Evolutionary conservation across 1,139 yeast species (phyloP).

Genomic region (Scheffersomyces parashehatae): DNA sequence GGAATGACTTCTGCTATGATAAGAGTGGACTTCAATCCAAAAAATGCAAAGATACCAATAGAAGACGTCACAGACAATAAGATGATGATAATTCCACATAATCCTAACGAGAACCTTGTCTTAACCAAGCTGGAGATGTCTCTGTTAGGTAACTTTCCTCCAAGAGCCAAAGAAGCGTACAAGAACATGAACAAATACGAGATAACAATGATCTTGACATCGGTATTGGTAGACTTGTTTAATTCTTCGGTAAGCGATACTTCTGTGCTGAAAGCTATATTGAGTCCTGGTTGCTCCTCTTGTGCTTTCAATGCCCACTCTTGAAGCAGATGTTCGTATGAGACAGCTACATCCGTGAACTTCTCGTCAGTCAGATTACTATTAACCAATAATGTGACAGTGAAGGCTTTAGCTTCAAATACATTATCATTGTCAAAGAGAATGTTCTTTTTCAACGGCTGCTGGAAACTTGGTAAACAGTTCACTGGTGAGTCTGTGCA

Average conservation of each 20-base stretch:
- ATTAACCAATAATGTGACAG: slow-evolving; percentile 68
- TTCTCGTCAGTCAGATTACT: slow-evolving; percentile 38
- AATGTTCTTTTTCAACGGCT: slow-evolving; percentile 73
- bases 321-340: slow-evolving; percentile 71
- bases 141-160: slow-evolving; percentile 47
- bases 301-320: slow-evolving; percentile 49
- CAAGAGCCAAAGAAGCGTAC: slow-evolving; percentile 83
- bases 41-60: slow-evolving; percentile 73
- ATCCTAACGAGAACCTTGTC: slow-evolving; percentile 74
- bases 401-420: slow-evolving; percentile 66
- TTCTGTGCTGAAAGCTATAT: slow-evolving; percentile 78
- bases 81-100: slow-evolving; percentile 80
- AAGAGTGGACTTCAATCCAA: slow-evolving; percentile 81
- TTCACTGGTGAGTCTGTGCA: slow-evolving; percentile 85
- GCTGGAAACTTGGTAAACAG: slow-evolving; percentile 88
- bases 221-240: slow-evolving; percentile 79
- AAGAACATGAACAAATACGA: slow-evolving; percentile 89
- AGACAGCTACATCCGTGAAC: slow-evolving; percentile 44
- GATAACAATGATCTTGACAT: slow-evolving; percentile 63
- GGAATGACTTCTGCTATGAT: slow-evolving; percentile 97
- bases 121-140: slow-evolving; percentile 40
- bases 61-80: slow-evolving; percentile 77
- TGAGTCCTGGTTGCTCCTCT: slow-evolving; percentile 50
- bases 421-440: slow-evolving; percentile 59
- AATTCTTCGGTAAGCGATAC: slow-evolving; percentile 81